Conservation (phyloP, 2,329 filamentous ascomycete species). For the Hirsutella minnesotensis region DNA sequence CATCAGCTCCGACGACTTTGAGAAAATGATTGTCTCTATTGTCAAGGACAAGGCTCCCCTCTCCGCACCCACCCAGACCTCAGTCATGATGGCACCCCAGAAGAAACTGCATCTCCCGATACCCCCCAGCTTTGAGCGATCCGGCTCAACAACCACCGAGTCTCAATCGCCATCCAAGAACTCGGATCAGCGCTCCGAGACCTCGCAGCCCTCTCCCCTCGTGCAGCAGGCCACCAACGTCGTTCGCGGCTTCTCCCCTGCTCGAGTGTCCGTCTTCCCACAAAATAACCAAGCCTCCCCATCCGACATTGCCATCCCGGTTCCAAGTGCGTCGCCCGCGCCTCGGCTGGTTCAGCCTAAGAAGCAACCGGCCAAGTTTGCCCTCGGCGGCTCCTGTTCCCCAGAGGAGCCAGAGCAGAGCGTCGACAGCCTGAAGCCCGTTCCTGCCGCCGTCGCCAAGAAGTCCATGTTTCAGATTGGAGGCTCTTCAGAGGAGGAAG, state of each 20-base stretch:
- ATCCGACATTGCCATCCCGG: conserved; percentile 45
- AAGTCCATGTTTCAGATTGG: conserved; percentile 40
- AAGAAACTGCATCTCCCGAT: conserved; percentile 27
- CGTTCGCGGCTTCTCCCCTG: conserved; percentile 77
- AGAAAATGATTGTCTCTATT: conserved; percentile 89
- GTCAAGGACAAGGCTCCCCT: conserved; percentile 69
- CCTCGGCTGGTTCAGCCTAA: conserved; percentile 58
- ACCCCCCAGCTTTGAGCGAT: conserved; percentile 23
- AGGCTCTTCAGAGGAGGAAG: conserved; percentile 62
- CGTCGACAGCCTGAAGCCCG: conserved; percentile 29
- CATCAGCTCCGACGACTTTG: conserved; percentile 83
- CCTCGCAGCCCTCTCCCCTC: conserved; percentile 17
- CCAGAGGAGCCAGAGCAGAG: conserved; percentile 47
- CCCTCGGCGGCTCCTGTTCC: conserved; percentile 70
- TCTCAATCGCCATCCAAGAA: conserved; percentile 41
- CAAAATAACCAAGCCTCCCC: conserved; percentile 37
- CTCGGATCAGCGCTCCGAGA: conserved; percentile 33
- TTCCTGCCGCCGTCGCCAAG: conserved; percentile 16
- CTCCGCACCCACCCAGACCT: conserved; percentile 23
- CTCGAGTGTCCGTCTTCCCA: conserved; percentile 45
- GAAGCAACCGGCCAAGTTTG: conserved; percentile 51
- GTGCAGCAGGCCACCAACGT: conserved; percentile 40
- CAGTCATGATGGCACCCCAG: conserved; percentile 20
- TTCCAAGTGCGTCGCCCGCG: conserved; percentile 41
- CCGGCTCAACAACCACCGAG: conserved; percentile 33